Percentiles rank a stretch among this genome's conserved stretches.
phyloP scores from a whole-genome alignment of 2,329 filamentous ascomycete species.

The Paecilomyces variotii region DNA sequence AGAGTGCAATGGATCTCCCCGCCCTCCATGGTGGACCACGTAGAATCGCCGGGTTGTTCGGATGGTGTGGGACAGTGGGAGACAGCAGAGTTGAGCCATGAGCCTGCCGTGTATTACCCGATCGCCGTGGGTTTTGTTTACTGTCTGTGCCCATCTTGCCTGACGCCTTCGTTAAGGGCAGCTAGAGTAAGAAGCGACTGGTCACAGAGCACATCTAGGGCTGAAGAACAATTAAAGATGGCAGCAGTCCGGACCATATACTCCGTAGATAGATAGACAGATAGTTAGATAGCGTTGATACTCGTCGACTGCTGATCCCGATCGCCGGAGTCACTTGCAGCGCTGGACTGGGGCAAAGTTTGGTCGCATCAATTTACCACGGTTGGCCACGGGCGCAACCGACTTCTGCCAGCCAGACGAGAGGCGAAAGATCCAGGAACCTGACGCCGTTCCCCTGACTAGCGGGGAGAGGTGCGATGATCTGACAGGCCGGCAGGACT shows the following conservation, averaged over 20 bases:
- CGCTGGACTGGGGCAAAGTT: not conserved
- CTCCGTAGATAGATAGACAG: too few species aligned
- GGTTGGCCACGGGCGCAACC: not conserved
- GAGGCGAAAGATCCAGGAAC: not conserved
- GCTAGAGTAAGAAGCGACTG: not conserved
- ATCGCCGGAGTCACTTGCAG: not conserved
- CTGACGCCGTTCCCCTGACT: not conserved
- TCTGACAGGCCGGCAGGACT: not conserved
- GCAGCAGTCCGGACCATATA: too few species aligned
- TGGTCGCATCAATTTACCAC: not conserved
- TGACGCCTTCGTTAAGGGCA: not conserved
- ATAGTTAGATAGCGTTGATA: not conserved
- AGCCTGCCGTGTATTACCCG: not conserved
- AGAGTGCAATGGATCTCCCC: not conserved
- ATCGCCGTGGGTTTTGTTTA: not conserved
- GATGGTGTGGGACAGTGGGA: not conserved
- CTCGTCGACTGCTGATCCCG: not conserved
- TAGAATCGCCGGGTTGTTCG: not conserved
- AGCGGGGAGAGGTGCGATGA: not conserved
- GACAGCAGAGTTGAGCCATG: not conserved
- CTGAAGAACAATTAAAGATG: not conserved
- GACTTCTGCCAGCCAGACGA: not conserved
- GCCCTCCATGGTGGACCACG: not conserved
- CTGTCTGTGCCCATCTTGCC: not conserved
- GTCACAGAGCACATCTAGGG: not conserved